phyloP scores from a whole-genome alignment of 345 rosid genomes.

The Adansonia digitata region DNA sequence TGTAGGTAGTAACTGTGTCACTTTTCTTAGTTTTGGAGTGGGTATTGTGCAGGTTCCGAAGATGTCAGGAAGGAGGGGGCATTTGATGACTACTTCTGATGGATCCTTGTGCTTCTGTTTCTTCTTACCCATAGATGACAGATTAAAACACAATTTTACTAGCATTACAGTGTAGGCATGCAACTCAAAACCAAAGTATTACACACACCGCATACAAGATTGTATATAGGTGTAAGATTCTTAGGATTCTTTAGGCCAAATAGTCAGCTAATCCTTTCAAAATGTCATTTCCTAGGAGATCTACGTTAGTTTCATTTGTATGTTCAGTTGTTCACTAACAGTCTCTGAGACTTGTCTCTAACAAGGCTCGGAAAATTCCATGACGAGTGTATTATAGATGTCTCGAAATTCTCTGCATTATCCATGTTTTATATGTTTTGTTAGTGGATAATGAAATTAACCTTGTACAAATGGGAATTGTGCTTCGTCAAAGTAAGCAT shows the following conservation, averaged over 20 bases:
- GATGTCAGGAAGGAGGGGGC: slow-evolving; percentile 61
- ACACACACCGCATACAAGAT: slow-evolving; percentile 6
- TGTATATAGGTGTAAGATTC: slow-evolving; percentile 16
- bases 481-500: slow-evolving; percentile 1
- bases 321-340: slow-evolving; percentile 12
- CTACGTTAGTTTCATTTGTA: slow-evolving; percentile 7
- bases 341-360: neutral
- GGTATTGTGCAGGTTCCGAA: slow-evolving; percentile 55
- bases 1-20: slow-evolving; percentile 6
- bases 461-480: neutral
- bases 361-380: slow-evolving; percentile 1
- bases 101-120: slow-evolving; percentile 12
- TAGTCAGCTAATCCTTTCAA: slow-evolving; percentile 9
- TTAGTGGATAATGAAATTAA: neutral
- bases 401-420: neutral
- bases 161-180: slow-evolving; percentile 16
- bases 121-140: slow-evolving; percentile 15
- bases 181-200: neutral
- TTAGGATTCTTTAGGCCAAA: slow-evolving; percentile 18
- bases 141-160: slow-evolving; percentile 1
- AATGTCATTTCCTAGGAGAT: slow-evolving; percentile 1
- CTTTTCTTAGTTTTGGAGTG: slow-evolving; percentile 16
- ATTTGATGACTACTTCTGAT: slow-evolving; percentile 82
- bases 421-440: neutral
- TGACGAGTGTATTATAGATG: neutral